Evolutionary conservation across 768 basidiomycete species (phyloP).

Genomic region (Lactifluus subvellereus): DNA sequence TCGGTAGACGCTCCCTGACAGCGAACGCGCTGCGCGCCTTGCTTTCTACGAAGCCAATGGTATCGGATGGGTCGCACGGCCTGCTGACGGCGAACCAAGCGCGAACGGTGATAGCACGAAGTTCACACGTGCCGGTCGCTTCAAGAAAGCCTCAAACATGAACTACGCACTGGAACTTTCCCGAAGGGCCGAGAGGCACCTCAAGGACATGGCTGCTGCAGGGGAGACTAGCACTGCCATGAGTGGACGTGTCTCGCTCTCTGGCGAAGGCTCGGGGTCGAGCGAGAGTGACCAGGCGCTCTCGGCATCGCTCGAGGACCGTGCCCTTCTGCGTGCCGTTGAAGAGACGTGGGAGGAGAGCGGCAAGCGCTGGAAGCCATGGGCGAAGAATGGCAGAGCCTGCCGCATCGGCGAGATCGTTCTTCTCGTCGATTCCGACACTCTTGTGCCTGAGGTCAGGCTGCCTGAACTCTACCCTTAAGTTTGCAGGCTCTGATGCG

Average conservation of each 20-base stretch:
- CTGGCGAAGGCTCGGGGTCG: conserved; percentile 25
- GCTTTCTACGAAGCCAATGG: conserved; percentile 51
- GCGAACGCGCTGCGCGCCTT: conserved; percentile 43
- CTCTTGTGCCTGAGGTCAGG: conserved; percentile 39
- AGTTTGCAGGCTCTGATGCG: conserved; percentile 10
- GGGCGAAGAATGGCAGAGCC: conserved; percentile 36
- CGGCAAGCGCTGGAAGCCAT: conserved; percentile 30
- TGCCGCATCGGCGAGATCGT: conserved; percentile 43
- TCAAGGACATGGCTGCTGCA: conserved; percentile 26
- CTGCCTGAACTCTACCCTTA: not conserved
- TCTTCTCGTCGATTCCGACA: conserved; percentile 48
- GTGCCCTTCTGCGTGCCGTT: conserved; percentile 45
- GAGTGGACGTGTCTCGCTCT: conserved; percentile 28
- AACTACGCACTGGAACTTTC: conserved; percentile 38
- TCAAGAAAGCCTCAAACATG: conserved; percentile 49
- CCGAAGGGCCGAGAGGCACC: conserved; percentile 34
- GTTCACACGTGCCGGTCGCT: conserved; percentile 42
- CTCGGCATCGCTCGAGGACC: conserved; percentile 42
- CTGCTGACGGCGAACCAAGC: conserved; percentile 39
- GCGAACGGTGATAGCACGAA: conserved; percentile 36
- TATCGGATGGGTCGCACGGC: conserved; percentile 57
- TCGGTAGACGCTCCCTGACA: conserved; percentile 34
- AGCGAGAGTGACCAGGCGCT: conserved; percentile 26
- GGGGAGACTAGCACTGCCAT: conserved; percentile 1
- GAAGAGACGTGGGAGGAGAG: conserved; percentile 43